Base-by-base conservation (phyloP, 805 yeast species). In the Monosporozyma servazzii region DNA sequence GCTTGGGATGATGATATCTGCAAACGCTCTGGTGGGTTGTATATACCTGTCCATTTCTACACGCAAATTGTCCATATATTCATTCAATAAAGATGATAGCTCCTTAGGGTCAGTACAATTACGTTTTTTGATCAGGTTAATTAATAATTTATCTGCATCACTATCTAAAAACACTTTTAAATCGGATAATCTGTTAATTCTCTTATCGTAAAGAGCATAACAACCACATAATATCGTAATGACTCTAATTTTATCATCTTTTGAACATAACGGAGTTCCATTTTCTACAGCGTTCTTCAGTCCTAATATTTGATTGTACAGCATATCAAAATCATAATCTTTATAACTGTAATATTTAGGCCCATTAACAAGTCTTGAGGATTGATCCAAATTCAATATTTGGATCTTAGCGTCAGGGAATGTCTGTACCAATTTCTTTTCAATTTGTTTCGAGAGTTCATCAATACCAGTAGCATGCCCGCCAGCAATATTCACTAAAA, bases 111-210 rank as follows among this genome's bases (percentile, higher is more conserved):
- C 53, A 2, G 50, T 49, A 4, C 57, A 55, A 1, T 53, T 48
- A 20, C 51, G 48, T 11, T 56, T 50, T 10, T 53, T 70, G 46
- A 87, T 83, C 85, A 93, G 80, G 56, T 95, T 77, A n/a, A 88
- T 82, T 41, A 90, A 70, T 50, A 96, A 70, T 5, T 85, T 80
- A 65, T 90, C 98, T 1, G 91, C 81, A 66, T 90, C 97, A 54
- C 88, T 78, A 57, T 87, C 93, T 15, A 90, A 74, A 58, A 84
- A 90, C 2, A 90, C 79, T 61, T 80, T 84, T 56, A 89, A 71
- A 1, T 79, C 73, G 0, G 90, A 82, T 60, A 76, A 54, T 10
- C 71, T 70, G 36, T 86, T 68, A 10, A 90, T 65, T 18, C 71
- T 71, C 45, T 70, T 68, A 63, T 87, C 83, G 61, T 80, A 85